Base-by-base conservation (phyloP, 129 eudicot genomes). In the Flaveria sonorensis region DNA sequence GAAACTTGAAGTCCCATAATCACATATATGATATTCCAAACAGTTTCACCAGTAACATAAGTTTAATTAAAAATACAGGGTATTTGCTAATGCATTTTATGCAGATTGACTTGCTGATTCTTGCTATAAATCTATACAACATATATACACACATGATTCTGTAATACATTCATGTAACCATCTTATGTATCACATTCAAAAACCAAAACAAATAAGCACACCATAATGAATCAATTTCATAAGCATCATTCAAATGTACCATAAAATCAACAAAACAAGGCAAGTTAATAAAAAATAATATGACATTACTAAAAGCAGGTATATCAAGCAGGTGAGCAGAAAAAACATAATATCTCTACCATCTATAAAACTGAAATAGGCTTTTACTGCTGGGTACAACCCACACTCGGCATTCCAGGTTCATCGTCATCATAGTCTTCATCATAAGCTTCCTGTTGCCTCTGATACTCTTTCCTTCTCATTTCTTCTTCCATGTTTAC, bases 401-500 rank as follows among this genome's bases (percentile, higher is more conserved):
- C 91, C 60, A 86, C 77, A 23, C 86, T 72, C 12, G 76, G 89
- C 85, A 82, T 19, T 67, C 79, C 76, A 18, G 83, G 79, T 24
- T 83, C 88, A 71, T 83, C 88, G 42, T 83, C 89, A 11, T 83
- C 90, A 15, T 86, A 89, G 43, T 85, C 90, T 40, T 86, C 88
- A 67, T 82, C 89, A 28, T 84, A 85, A 60, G 87, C 89, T 77
- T 84, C 89, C 52, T 86, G 91, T 30, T 67, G 69, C 59, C 83
- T 78, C 56, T 81, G 89, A 72, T 67, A 65, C 79, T 86, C 86
- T 70, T 78, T 86, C 46, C 81, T 81, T 75, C 79, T 86, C 83
- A 78, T 84, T 76, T 89, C 91, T 68, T 89, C 86, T 82, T 86
- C 89, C 71, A 89, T 85, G 70, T 89, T 75, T 16, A 89, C 95